Conservation (phyloP, 2,329 filamentous ascomycete species). For the Aspergillus pseudotamarii region DNA sequence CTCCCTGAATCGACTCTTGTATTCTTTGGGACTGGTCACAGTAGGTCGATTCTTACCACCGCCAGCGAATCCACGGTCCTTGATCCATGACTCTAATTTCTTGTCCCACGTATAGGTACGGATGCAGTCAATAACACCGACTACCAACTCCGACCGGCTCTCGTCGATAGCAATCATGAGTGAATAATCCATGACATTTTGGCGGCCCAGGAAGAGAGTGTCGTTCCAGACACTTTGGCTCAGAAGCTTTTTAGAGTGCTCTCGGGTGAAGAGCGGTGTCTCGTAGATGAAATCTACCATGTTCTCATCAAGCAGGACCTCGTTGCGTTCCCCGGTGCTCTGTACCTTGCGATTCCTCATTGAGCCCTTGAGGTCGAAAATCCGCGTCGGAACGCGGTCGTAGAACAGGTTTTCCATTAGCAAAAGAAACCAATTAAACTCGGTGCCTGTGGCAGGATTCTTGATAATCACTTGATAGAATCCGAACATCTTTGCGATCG, state of each 20-base stretch:
- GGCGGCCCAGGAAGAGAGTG: conserved; percentile 87
- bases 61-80: conserved; percentile 84
- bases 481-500: conserved; percentile 98
- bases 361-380: conserved; percentile 94
- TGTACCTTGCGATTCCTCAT: conserved; percentile 99
- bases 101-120: conserved; percentile 99
- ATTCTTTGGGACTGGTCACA: conserved; percentile 95
- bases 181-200: conserved; percentile 99
- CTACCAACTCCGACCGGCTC: conserved; percentile 82
- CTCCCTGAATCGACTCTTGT: conserved; percentile 92
- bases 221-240: conserved; percentile 95
- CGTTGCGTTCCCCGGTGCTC: conserved; percentile 91
- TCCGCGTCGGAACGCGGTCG: conserved; percentile 83
- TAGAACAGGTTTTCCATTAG: conserved; percentile 99
- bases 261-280: conserved; percentile 88
- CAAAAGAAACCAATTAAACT: conserved; percentile 91
- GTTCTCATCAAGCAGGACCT: conserved; percentile 96
- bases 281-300: conserved; percentile 99
- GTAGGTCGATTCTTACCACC: conserved; percentile 84
- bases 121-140: conserved; percentile 98
- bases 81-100: conserved; percentile 99
- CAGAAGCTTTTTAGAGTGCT: conserved; percentile 93
- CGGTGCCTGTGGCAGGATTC: conserved; percentile 85
- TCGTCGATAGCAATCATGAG: conserved; percentile 98
- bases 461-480: conserved; percentile 98